These are phyloP conservation scores for Zygoascus meyerae DNA, from an alignment of 1,139 yeast genomes.

Conservation along the genomic window DNA sequence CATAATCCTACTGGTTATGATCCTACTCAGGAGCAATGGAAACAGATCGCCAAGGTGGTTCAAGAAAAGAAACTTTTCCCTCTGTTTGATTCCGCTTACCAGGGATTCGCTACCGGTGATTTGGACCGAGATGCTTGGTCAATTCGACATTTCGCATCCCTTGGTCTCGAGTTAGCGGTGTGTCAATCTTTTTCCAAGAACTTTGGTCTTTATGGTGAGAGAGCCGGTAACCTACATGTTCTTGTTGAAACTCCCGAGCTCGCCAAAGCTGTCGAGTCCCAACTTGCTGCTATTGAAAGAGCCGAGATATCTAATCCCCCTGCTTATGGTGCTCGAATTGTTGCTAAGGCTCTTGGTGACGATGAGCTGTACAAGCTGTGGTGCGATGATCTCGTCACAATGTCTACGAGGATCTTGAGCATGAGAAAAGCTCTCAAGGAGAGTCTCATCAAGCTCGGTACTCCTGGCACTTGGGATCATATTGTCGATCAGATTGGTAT, in stretches of 20 bases:
- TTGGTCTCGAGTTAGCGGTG: slow-evolving; percentile 50
- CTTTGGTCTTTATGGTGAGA: slow-evolving; percentile 95
- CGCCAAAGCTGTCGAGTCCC: slow-evolving; percentile 56
- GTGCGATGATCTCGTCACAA: slow-evolving; percentile 68
- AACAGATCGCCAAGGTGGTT: slow-evolving; percentile 55
- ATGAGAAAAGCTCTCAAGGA: slow-evolving; percentile 52
- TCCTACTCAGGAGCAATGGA: slow-evolving; percentile 78
- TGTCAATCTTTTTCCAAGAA: slow-evolving; percentile 95
- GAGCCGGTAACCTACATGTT: slow-evolving; percentile 83
- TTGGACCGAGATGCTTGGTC: slow-evolving; percentile 48
- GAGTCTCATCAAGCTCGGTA: slow-evolving; percentile 51
- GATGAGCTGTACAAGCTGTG: slow-evolving; percentile 62
- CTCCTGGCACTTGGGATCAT: slow-evolving; percentile 76
- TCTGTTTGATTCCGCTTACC: slow-evolving; percentile 87
- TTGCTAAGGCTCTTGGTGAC: slow-evolving; percentile 63
- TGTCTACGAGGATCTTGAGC: slow-evolving; percentile 69
- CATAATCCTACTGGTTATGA: slow-evolving; percentile 97
- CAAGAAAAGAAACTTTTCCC: slow-evolving; percentile 57
- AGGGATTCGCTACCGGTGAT: slow-evolving; percentile 82
- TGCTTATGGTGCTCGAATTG: slow-evolving; percentile 87
- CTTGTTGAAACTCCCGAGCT: slow-evolving; percentile 32
- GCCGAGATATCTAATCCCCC: slow-evolving; percentile 93
- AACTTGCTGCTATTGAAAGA: slow-evolving; percentile 72
- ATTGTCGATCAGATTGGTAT: slow-evolving; percentile 88
- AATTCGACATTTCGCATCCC: slow-evolving; percentile 39